Conservation (phyloP, 2,329 filamentous ascomycete genomes). For the Westerdykella aurantiaca region DNA sequence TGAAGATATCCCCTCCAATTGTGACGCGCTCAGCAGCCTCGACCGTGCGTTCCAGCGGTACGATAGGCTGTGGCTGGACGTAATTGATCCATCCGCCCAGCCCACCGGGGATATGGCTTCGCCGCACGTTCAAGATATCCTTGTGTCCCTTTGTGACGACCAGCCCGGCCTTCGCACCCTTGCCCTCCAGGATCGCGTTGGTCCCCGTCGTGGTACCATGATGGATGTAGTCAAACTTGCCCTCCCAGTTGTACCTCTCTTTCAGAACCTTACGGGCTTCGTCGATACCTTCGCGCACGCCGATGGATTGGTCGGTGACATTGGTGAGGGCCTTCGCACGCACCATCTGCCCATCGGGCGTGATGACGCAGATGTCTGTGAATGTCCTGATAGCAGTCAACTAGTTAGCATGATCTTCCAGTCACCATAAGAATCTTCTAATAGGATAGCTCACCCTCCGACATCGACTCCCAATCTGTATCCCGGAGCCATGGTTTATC, state of each 20-base stretch:
- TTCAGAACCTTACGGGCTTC: conserved; percentile 40
- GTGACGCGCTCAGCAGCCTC: conserved; percentile 43
- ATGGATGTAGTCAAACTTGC: conserved; percentile 46
- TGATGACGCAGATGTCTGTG: conserved; percentile 46
- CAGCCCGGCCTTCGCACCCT: conserved; percentile 45
- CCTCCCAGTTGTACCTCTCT: conserved; percentile 38
- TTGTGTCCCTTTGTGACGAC: conserved; percentile 48
- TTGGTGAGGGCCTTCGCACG: conserved; percentile 46
- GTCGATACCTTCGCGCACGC: conserved; percentile 42
- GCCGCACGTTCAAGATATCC: conserved; percentile 43
- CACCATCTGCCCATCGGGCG: conserved; percentile 40
- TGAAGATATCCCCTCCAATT: conserved; percentile 40
- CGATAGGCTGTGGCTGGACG: conserved; percentile 44
- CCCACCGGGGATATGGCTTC: conserved; percentile 49
- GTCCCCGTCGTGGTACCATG: conserved; percentile 48
- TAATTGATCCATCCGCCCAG: conserved; percentile 48
- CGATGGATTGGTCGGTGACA: conserved; percentile 43
- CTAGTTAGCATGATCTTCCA: background rate
- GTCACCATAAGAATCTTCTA: background rate
- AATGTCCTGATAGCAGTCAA: conserved; percentile 35
- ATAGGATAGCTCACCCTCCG: conserved; percentile 21
- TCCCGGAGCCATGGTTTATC: conserved; percentile 16
- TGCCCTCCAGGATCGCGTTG: conserved; percentile 47
- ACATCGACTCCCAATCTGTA: conserved; percentile 33
- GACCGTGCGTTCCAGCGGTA: conserved; percentile 46